Conservation (phyloP, 129 eudicot species). For the Lonicera japonica region DNA sequence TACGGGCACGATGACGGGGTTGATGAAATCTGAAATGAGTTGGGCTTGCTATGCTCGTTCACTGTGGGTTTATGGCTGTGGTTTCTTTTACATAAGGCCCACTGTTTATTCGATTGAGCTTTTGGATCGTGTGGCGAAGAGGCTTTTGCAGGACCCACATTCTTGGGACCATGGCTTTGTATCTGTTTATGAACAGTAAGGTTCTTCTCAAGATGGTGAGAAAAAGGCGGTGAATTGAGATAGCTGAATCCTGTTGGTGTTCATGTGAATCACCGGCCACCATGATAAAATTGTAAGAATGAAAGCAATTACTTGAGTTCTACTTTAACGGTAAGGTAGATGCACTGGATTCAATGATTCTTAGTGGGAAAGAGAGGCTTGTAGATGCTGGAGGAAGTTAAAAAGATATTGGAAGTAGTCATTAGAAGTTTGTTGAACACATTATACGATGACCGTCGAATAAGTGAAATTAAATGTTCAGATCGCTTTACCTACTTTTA, state of each 20-base stretch:
- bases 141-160: constrained; percentile 2
- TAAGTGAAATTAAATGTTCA: no score
- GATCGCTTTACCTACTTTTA: no score
- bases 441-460: no score
- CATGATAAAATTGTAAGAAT: constrained; percentile 20
- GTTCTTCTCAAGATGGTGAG: constrained; percentile 17
- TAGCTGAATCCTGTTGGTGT: constrained; percentile 19
- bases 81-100: constrained; percentile 23
- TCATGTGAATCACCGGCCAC: constrained; percentile 23
- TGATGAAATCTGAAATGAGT: constrained; percentile 24
- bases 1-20: constrained; percentile 23
- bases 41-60: constrained; percentile 26
- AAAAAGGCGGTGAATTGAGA: constrained; percentile 11
- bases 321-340: constrained; percentile 15
- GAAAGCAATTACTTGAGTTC: constrained; percentile 22
- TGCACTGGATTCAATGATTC: constrained; percentile 14
- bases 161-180: constrained; percentile 25
- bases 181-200: constrained; percentile 20
- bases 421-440: no score
- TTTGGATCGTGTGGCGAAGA: constrained; percentile 22
- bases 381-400: not conserved
- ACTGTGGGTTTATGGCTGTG: constrained; percentile 17
- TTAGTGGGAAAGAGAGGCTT: not conserved
- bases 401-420: no score
- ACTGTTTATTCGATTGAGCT: constrained; percentile 25